Base-by-base conservation (phyloP, 306 rosid species). In the Hippophae gyantsensis region DNA sequence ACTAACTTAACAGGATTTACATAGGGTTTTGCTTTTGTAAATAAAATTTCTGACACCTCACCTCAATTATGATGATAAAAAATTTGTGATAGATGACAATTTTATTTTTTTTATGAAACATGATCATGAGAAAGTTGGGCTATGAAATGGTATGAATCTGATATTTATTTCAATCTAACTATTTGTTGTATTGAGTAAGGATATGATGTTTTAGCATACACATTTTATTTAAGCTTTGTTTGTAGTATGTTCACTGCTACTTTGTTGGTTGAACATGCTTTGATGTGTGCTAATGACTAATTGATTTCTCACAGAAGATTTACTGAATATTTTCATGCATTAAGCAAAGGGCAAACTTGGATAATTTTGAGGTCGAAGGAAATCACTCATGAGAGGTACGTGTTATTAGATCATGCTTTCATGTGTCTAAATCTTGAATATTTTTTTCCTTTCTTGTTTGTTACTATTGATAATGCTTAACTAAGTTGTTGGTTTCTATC, bases 401-500 rank as follows among this genome's bases (percentile, higher is more conserved):
- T 50, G 54, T 47, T 58, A 47, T 47, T 58, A 47, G 64, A 70
- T 49, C 54, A 6, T 63, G 60, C 68, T 32, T 14, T 64, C 45
- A 51, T 62, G 68, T 53, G 48, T 63, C 56, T 64, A 41, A 53
- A 55, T 56, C 41, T 67, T 9, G 52, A 60, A 49, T 64, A 55
- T 51, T 56, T 43, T 48, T 40, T 56, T 26, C 40, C 13, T 13
- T 23, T 5, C 23, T 3, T 10, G 10, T 4, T 11, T 23, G 38
- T 43, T 18, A 26, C 18, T 25, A 14, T 1, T 6, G 9, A 42
- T 7, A 27, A 48, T 45, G 58, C 53, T 57, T 45, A 23, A 52
- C n/a, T 54, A 60, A 69, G 67, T 58, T 74, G 42, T 69, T 80
- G 38, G 64, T 60, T 69, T 63, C 50, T 74, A 41, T 68, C 44